Base-by-base conservation (phyloP, 2,329 filamentous ascomycete species). In the Diaporthe humulicola region DNA sequence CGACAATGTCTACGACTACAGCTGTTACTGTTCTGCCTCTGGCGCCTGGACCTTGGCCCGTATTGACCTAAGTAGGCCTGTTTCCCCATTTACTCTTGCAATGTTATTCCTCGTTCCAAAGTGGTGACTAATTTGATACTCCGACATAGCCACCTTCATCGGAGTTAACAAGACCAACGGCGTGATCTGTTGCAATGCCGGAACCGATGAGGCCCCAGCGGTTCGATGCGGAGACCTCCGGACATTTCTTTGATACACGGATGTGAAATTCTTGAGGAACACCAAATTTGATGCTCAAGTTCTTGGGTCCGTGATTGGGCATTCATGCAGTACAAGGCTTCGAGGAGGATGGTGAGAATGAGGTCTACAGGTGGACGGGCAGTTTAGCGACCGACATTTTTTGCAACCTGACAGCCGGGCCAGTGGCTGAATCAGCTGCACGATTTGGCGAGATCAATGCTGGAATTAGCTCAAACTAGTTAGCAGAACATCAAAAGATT, bases 161-260 rank as follows among this genome's bases (percentile, higher is more conserved):
- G 74, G 74, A 12, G 72, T 76, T 17, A 66, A 74, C n/a, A 36
- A 30, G 42, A 70, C 70, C 52, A 66, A 71, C 30, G 72, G 72
- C 9, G 71, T 25, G 15, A 67, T 76, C 36, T 76, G 74, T 57
- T 74, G 74, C 67, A 71, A 74, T 36, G 69, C 72, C 14, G 72
- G 72, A 25, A 74, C 67, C 6, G 40, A 38, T 17, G 42, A 71
- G 30, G 12, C 12, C 4, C 74, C 74, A 9, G 66, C 60, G 6
- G 72, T 74, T 33, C 56, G 33, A 19, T 76, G 74, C 48, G 74
- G 71, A 19, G 36, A 64, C 25, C 64, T 69, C 12, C 48, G 7
- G n/a, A 52, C 4, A 4, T 54, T 52, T 38, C 7, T n/a, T 17
- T 52, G 8, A 36, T 3, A 22, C 2, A 40, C 15, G 10, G 28